Base-by-base conservation (phyloP, 371 early-diverging fungal species). In the Mucor mucedo region DNA sequence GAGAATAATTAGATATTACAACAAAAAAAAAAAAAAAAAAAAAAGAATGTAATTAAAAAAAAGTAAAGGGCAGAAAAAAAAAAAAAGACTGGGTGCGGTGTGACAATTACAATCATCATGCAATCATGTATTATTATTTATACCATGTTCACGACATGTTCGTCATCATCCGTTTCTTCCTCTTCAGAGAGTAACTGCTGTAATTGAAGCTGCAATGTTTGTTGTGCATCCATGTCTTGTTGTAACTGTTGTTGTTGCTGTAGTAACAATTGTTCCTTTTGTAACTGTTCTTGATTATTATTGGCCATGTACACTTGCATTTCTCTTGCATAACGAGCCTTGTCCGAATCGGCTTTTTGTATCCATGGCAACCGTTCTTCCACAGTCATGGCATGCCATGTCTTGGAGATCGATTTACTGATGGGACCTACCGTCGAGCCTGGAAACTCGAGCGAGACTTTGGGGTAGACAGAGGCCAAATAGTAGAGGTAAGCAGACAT, bases 401-500 rank as follows among this genome's bases (percentile, higher is more conserved):
- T 70, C 1, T 61, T 66, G 14, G 91, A 89, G 47, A 91, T 89
- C 2, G 87, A 76, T 62, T 88, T 85, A 40, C 87, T 88, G 41
- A 91, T 89, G 11, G 89, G 87, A 1, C 91, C 90, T 33, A 89
- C 84, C n/a, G 87, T 84, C 40, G 81, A 85, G 14, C 89, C 89
- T 10, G 90, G 84, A 21, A 71, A 68, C 14, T 52, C 50, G 4
- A 49, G 40, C 3, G 72, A 67, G 5, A 71, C 68, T 47, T 71
- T 35, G 10, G 68, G 62, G 41, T 67, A 67, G 11, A 71, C 72
- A 5, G 84, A 85, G 9, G 83, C 84, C 42, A 90, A 68, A 52
- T 84, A 92, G 58, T 87, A 89, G 28, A 92, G 68, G 64, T 91
- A 92, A 10, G 88, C 91, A 14, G 90, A 89, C 84, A 91, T 90